Evolutionary conservation across 2,329 filamentous ascomycete species (phyloP).

Genomic region (Epichloe sibirici): DNA sequence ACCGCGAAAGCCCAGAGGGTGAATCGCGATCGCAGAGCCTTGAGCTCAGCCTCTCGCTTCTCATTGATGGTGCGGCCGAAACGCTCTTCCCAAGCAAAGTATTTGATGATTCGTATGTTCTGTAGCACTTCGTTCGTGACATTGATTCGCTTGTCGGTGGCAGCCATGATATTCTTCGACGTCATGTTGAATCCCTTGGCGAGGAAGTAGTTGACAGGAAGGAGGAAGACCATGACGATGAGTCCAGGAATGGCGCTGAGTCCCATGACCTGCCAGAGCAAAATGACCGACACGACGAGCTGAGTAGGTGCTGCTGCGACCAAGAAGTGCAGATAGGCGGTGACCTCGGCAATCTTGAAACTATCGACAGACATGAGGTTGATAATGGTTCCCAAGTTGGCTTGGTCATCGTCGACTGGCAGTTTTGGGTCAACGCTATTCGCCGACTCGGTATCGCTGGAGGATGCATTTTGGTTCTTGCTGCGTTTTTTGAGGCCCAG

Average conservation of each 20-base stretch:
- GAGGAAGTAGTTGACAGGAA: constrained; percentile 84
- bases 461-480: constrained; percentile 28
- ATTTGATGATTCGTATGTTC: constrained; percentile 98
- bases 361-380: constrained; percentile 99
- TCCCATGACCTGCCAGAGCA: constrained; percentile 85
- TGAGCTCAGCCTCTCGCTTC: constrained; percentile 69
- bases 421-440: constrained; percentile 24
- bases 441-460: constrained; percentile 21
- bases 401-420: constrained; percentile 51
- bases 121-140: constrained; percentile 94
- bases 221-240: constrained; percentile 73
- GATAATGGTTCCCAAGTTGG: constrained; percentile 95
- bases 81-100: constrained; percentile 94
- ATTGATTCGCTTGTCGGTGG: constrained; percentile 91
- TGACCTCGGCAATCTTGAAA: constrained; percentile 94
- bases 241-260: constrained; percentile 90
- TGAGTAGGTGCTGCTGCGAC: constrained; percentile 85
- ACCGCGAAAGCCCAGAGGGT: constrained; percentile 86
- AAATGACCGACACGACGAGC: constrained; percentile 62
- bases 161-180: constrained; percentile 83
- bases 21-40: constrained; percentile 68
- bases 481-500: constrained; percentile 51
- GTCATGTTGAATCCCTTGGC: constrained; percentile 74
- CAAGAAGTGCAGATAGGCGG: constrained; percentile 91
- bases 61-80: constrained; percentile 81